A percentile compares a stretch with the other conserved stretches of the same genome.
These are phyloP conservation scores for Plectosphaerella sp. DNA, from an alignment of 2,329 filamentous ascomycete genomes.

Conservation along the genomic window DNA sequence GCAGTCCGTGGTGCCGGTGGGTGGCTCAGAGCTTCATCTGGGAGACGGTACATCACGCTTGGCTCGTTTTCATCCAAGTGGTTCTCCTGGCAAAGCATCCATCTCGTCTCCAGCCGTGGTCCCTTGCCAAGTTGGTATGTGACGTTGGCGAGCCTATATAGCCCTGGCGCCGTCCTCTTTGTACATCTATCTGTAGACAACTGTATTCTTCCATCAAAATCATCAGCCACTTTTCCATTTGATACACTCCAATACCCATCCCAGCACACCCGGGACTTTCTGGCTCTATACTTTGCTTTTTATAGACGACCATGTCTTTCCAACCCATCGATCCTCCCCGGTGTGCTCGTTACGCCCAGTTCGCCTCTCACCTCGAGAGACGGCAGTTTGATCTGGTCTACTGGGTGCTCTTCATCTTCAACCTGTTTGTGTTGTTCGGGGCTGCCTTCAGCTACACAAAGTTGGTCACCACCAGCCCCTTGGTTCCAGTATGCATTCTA, in stretches of 20 bases:
- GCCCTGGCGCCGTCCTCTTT: neutral
- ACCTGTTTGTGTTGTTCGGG: slow-evolving; percentile 38
- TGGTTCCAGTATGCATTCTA: neutral
- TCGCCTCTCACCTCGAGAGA: slow-evolving; percentile 35
- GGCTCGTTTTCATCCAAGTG: neutral
- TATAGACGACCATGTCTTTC: slow-evolving; percentile 2
- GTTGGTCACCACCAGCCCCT: slow-evolving; percentile 19
- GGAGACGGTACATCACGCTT: neutral
- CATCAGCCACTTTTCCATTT: neutral
- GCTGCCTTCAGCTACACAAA: slow-evolving; percentile 35
- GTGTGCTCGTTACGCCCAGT: slow-evolving; percentile 35
- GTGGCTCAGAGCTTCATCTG: neutral
- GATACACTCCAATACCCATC: neutral
- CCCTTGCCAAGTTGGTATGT: neutral
- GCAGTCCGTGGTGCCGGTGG: neutral
- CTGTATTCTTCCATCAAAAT: neutral
- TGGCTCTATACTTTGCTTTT: neutral
- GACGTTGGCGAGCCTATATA: neutral
- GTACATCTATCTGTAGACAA: neutral
- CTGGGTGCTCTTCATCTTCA: slow-evolving; percentile 40
- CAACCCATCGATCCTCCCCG: slow-evolving; percentile 20
- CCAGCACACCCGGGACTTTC: neutral
- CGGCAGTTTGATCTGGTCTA: slow-evolving; percentile 41
- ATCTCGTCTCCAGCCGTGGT: too few relatives aligned
- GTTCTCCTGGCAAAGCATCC: neutral